Base-by-base conservation (phyloP, 1,284 basidiomycete species). In the Gomphus bonarii region DNA sequence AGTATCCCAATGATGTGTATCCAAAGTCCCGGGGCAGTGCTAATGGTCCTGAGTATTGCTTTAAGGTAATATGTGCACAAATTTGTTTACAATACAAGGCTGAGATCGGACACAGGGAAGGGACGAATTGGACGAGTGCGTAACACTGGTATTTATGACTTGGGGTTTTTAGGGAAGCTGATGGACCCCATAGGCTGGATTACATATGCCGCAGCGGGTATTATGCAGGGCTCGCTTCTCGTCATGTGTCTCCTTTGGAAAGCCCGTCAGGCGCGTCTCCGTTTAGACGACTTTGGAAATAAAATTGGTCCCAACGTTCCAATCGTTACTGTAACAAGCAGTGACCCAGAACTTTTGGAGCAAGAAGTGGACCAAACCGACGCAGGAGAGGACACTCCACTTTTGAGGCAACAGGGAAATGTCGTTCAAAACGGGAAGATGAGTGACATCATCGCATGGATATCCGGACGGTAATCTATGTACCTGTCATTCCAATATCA, bases 1-100 rank as follows among this genome's bases (percentile, higher is more conserved):
- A 94, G 88, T 64, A 88, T 98, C 61, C 86, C 85, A 1, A 97
- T 92, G 81, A 97, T 99, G 95, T 74, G 81, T 48, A 87, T 99
- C 22, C 95, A 99, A 71, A 92, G 85, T 7, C 95, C 95, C 0
- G 95, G 95, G 2, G 88, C 89, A 0, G 75, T 92, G 20, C 69
- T 94, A 40, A 97, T 99, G 81, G 88, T 94, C 12, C 68, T 88
- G 42, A 91, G 88, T 60, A 87, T 97, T 61, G 87, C 85, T 9
- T 69, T 89, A n/a, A 72, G 84, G 76, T 81, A 64, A 11, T 75
- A 67, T 33, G 62, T 54, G 49, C 64, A 28, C 60, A 63, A 57
- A 52, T 36, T 25, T 52, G 33, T 57, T 61, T 60, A 40, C 16
- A 43, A 14, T 10, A 52, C 10, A 22, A 50, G 22, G 18, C 51